phyloP scores from a whole-genome alignment of 2,329 filamentous ascomycete genomes.

The Tolypocladium album region DNA sequence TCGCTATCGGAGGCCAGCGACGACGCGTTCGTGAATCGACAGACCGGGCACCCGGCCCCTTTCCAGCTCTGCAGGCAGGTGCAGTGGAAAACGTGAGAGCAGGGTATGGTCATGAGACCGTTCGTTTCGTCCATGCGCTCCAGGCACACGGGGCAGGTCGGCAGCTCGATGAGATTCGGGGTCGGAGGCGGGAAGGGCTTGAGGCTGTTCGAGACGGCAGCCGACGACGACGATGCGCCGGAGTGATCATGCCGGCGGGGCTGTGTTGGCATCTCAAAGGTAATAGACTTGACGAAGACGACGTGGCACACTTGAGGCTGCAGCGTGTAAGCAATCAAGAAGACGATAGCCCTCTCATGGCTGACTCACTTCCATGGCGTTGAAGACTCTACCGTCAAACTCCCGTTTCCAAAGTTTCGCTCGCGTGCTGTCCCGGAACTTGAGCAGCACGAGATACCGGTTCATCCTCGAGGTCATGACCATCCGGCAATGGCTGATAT shows the following conservation, averaged over 20 bases:
- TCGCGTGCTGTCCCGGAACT: slow-evolving; percentile 66
- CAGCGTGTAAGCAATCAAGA: slow-evolving; percentile 8
- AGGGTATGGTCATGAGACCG: slow-evolving; percentile 87
- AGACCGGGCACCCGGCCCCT: slow-evolving; percentile 87
- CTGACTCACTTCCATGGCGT: slow-evolving; percentile 65
- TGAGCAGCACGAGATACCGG: slow-evolving; percentile 91
- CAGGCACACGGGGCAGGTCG: slow-evolving; percentile 91
- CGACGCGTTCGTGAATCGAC: slow-evolving; percentile 62
- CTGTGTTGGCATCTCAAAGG: slow-evolving; percentile 57
- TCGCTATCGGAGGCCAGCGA: slow-evolving; percentile 25
- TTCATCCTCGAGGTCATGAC: slow-evolving; percentile 83
- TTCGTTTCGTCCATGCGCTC: slow-evolving; percentile 98
- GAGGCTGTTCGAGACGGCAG: slow-evolving; percentile 31
- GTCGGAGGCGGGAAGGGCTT: slow-evolving; percentile 58
- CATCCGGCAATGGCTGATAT: slow-evolving; percentile 90
- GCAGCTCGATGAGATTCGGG: slow-evolving; percentile 77
- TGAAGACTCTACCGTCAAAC: slow-evolving; percentile 91
- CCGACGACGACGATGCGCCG: slow-evolving; percentile 34
- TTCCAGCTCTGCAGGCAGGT: slow-evolving; percentile 95
- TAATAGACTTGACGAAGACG: slow-evolving; percentile 87
- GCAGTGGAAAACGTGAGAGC: slow-evolving; percentile 96
- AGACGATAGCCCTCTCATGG: too few species aligned
- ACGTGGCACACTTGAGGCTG: slow-evolving; percentile 87
- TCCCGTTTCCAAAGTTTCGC: slow-evolving; percentile 73
- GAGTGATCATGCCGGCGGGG: slow-evolving; percentile 46